Evolutionary conservation across 306 rosid genomes (phyloP).

Genomic region (Vicia faba): DNA sequence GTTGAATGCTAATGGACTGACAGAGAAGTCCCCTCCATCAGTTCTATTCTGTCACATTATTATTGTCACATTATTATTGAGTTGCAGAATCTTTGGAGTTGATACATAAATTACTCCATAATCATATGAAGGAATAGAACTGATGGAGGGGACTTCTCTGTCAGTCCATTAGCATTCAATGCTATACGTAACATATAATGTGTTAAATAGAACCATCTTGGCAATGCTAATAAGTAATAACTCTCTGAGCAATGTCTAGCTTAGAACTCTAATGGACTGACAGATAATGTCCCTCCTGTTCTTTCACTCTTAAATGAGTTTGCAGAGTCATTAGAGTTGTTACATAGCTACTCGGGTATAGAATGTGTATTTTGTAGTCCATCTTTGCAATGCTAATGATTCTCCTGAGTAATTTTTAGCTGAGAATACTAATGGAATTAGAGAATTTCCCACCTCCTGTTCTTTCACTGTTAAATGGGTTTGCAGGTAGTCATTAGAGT

Average conservation of each 20-base stretch:
- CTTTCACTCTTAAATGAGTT: slow-evolving; percentile 36
- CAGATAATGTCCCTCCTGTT: slow-evolving; percentile 42
- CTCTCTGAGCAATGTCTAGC: slow-evolving; percentile 45
- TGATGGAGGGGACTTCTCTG: too few relatives aligned
- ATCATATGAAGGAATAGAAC: too few relatives aligned
- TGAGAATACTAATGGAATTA: slow-evolving; percentile 72
- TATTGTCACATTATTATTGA: slow-evolving; percentile 27
- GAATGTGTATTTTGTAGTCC: slow-evolving; percentile 43
- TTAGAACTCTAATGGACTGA: slow-evolving; percentile 71
- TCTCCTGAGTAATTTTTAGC: slow-evolving; percentile 47
- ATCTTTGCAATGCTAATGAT: slow-evolving; percentile 76
- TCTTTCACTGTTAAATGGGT: not conserved
- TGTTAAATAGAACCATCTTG: slow-evolving; percentile 63
- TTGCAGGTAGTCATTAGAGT: too few relatives aligned
- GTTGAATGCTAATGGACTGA: slow-evolving; percentile 72
- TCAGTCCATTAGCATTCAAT: too few relatives aligned
- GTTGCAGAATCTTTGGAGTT: slow-evolving; percentile 52
- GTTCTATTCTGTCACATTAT: slow-evolving; percentile 41
- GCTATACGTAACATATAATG: not conserved
- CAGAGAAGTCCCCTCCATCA: slow-evolving; percentile 38
- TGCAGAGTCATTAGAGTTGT: slow-evolving; percentile 51
- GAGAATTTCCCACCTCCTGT: slow-evolving; percentile 41
- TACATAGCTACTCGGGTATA: slow-evolving; percentile 28
- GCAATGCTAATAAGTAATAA: slow-evolving; percentile 54
- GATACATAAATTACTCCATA: slow-evolving; percentile 44